phyloP scores from a whole-genome alignment of 805 yeast species.

The Candida manassasensis region DNA sequence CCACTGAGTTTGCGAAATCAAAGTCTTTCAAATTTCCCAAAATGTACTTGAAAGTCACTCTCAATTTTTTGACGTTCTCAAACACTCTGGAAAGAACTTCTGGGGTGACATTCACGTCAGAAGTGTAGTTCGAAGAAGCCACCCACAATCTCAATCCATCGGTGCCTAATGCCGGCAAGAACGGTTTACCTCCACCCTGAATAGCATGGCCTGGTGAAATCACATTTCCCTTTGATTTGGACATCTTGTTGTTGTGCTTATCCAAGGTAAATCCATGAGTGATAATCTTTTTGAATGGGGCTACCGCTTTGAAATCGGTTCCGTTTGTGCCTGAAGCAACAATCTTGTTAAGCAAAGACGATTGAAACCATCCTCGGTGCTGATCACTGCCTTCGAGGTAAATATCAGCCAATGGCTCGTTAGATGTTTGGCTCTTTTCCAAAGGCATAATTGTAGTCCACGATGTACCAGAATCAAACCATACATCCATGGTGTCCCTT shows the following conservation, averaged over 20 bases:
- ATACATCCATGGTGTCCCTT: slow-evolving; percentile 93
- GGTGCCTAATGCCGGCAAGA: slow-evolving; percentile 65
- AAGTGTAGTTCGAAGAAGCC: slow-evolving; percentile 81
- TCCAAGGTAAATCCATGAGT: slow-evolving; percentile 95
- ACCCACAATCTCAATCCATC: slow-evolving; percentile 91
- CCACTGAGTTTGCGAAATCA: slow-evolving; percentile 24
- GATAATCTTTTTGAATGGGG: slow-evolving; percentile 69
- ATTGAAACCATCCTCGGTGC: slow-evolving; percentile 99
- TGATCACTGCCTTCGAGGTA: slow-evolving; percentile 97
- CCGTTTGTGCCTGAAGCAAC: slow-evolving; percentile 45
- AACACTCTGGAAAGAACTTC: slow-evolving; percentile 70
- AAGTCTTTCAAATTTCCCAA: slow-evolving; percentile 68
- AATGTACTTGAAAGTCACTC: slow-evolving; percentile 76
- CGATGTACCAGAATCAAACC: slow-evolving; percentile 97
- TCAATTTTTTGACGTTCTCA: slow-evolving; percentile 73
- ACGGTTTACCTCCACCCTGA: slow-evolving; percentile 46
- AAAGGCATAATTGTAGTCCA: slow-evolving; percentile 58
- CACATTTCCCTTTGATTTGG: slow-evolving; percentile 85
- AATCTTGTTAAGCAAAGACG: slow-evolving; percentile 77
- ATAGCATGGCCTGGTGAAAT: slow-evolving; percentile 66
- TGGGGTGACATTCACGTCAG: slow-evolving; percentile 73
- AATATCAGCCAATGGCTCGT: slow-evolving; percentile 55
- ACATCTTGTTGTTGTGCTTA: slow-evolving; percentile 84
- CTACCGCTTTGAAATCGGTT: slow-evolving; percentile 22
- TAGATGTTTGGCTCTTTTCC: slow-evolving; percentile 18